phyloP scores from a whole-genome alignment of 257 asterid species.

The Salvia rosmarinus region DNA sequence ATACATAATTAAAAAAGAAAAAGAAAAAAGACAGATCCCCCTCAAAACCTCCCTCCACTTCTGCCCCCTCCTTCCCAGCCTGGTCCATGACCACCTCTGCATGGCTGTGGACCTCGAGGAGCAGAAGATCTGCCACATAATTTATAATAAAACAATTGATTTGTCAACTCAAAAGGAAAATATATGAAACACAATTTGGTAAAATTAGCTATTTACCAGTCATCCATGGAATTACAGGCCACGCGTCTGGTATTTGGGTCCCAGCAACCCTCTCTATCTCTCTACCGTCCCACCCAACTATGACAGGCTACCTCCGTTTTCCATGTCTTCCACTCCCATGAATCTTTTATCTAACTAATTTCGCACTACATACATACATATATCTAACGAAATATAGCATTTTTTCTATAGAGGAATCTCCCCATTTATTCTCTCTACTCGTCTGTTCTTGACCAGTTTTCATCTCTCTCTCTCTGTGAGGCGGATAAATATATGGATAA shows the following conservation, averaged over 20 bases:
- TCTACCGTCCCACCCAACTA: constrained; percentile 15
- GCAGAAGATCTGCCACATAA: too few relatives aligned
- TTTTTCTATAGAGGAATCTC: neutral
- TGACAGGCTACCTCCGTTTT: neutral
- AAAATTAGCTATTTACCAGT: neutral
- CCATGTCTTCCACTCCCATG: constrained; percentile 8
- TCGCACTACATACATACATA: neutral
- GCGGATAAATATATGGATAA: neutral
- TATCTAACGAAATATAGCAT: neutral
- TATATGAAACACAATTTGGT: too few relatives aligned
- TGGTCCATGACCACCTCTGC: too few relatives aligned
- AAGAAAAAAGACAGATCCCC: too few relatives aligned
- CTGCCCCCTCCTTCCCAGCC: too few relatives aligned
- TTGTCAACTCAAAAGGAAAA: too few relatives aligned
- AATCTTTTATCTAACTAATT: too few relatives aligned
- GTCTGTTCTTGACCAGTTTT: constrained; percentile 20
- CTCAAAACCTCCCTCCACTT: too few relatives aligned
- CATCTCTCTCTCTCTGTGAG: constrained; percentile 2
- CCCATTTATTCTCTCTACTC: constrained; percentile 1
- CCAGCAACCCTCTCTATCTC: constrained; percentile 22
- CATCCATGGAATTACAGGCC: constrained; percentile 24
- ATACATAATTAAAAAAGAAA: too few relatives aligned
- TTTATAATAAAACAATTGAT: too few relatives aligned
- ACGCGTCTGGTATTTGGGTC: constrained; percentile 34
- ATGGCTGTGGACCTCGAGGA: too few relatives aligned